Percentiles rank a stretch among this genome's conserved stretches.
Conservation (phyloP, 805 yeast species). For the Ogataea polymorpha region DNA sequence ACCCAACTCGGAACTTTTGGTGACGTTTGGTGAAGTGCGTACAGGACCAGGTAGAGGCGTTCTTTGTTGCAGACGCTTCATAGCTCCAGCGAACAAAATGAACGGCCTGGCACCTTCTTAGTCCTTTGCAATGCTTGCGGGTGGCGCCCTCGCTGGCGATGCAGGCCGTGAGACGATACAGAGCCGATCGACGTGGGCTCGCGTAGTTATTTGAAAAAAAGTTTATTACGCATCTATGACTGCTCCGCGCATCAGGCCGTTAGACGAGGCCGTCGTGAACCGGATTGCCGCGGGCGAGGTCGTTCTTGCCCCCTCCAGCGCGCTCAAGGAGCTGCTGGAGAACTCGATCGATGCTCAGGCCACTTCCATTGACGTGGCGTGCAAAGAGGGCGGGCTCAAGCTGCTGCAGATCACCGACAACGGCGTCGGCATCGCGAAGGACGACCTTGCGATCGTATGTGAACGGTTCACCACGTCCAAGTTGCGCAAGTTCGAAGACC, state of each 20-base stretch:
- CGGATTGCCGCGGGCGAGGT: conserved; percentile 97
- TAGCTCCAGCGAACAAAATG: not conserved
- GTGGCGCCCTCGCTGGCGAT: not conserved
- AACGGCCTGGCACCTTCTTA: not conserved
- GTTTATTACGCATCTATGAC: not conserved
- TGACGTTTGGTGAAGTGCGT: not conserved
- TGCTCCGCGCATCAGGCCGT: conserved; percentile 27
- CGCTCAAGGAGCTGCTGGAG: conserved; percentile 88
- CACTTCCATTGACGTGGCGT: conserved; percentile 68
- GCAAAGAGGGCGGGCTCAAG: conserved; percentile 91
- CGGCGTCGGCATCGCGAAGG: conserved; percentile 75
- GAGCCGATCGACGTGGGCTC: not conserved
- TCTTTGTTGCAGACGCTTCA: not conserved
- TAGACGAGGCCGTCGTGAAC: conserved; percentile 75
- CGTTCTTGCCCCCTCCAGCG: conserved; percentile 90
- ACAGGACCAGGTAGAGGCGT: not conserved
- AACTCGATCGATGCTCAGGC: conserved; percentile 87
- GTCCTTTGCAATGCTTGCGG: not conserved
- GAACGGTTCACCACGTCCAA: conserved; percentile 93
- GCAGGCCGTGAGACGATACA: conserved; percentile 1
- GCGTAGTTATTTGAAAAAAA: not conserved
- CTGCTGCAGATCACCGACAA: conserved; percentile 84
- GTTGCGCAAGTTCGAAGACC: conserved; percentile 68
- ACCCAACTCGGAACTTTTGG: not conserved
- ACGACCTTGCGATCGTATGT: conserved; percentile 77